These are phyloP conservation scores for Acorus calamus DNA, from an alignment of 106 monocot species.

Conservation along the genomic window DNA sequence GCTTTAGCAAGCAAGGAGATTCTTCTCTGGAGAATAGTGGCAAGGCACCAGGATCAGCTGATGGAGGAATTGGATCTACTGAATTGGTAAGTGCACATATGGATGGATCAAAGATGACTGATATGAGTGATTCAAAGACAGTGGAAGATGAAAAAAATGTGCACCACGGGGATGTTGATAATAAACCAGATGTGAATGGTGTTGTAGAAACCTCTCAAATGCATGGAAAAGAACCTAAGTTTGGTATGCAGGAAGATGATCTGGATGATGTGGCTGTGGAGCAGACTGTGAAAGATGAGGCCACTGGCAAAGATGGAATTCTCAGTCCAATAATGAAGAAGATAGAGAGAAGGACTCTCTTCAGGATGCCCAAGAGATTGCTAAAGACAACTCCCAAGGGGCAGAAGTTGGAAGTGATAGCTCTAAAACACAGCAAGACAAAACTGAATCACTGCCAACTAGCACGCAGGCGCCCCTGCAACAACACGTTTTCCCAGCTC, in stretches of 20 bases:
- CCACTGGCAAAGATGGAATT: background rate
- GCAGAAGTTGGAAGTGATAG: background rate
- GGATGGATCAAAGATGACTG: slow-evolving; percentile 11
- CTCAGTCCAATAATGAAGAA: slow-evolving; percentile 1
- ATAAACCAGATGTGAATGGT: background rate
- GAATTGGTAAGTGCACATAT: too few species aligned
- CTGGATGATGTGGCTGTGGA: slow-evolving; percentile 4
- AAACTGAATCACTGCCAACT: background rate
- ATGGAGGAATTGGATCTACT: slow-evolving; percentile 7
- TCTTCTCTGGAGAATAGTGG: slow-evolving; percentile 11
- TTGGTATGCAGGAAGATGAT: slow-evolving; percentile 8
- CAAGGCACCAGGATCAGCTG: slow-evolving; percentile 1
- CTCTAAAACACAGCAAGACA: slow-evolving; percentile 3
- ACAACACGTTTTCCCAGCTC: background rate
- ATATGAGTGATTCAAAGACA: slow-evolving; percentile 8
- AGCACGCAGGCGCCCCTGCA: slow-evolving; percentile 14
- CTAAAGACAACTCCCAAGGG: background rate
- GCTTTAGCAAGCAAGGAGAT: slow-evolving; percentile 5
- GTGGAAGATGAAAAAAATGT: slow-evolving; percentile 10
- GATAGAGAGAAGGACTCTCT: slow-evolving; percentile 6
- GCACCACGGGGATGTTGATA: slow-evolving; percentile 9
- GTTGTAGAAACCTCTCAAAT: slow-evolving; percentile 4
- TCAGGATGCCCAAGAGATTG: background rate
- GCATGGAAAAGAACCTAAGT: background rate
- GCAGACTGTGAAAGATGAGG: background rate